phyloP scores from a whole-genome alignment of 441 rosid species.

The Aquilaria agallochum region DNA sequence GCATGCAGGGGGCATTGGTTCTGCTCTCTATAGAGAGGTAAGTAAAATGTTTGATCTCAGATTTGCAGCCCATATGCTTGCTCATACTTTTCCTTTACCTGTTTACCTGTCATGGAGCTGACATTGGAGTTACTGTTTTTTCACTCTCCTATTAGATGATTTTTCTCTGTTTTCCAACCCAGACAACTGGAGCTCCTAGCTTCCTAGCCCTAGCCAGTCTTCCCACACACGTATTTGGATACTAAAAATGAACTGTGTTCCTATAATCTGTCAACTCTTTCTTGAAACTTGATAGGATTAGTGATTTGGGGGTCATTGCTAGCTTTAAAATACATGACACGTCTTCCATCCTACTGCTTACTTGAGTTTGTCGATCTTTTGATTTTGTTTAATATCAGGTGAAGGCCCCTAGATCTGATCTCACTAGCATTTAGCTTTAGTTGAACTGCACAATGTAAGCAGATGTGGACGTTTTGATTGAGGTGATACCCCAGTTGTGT shows the following conservation, averaged over 20 bases:
- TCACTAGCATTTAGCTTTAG: too few relatives aligned
- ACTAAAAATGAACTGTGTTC: too few relatives aligned
- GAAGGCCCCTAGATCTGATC: not conserved
- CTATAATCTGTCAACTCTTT: too few relatives aligned
- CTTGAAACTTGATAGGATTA: too few relatives aligned
- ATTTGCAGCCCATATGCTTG: constrained; percentile 1
- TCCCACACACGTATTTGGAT: not conserved
- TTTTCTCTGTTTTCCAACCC: too few relatives aligned
- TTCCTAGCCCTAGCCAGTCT: not conserved
- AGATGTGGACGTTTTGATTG: too few relatives aligned
- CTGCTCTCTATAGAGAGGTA: constrained; percentile 75
- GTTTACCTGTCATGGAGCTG: not conserved
- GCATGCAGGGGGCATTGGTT: constrained; percentile 71
- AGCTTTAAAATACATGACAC: not conserved
- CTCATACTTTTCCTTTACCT: not conserved
- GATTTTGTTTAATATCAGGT: not conserved
- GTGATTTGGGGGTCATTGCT: too few relatives aligned
- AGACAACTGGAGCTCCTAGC: not conserved
- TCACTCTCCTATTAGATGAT: not conserved
- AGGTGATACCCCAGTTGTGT: too few relatives aligned
- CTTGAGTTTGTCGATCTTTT: not conserved
- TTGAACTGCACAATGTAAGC: too few relatives aligned
- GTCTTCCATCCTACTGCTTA: not conserved
- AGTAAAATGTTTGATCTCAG: not conserved
- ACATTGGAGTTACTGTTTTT: not conserved